These are phyloP conservation scores for Sclerotinia nivalis DNA, from an alignment of 2,329 filamentous ascomycete species.

Conservation along the genomic window DNA sequence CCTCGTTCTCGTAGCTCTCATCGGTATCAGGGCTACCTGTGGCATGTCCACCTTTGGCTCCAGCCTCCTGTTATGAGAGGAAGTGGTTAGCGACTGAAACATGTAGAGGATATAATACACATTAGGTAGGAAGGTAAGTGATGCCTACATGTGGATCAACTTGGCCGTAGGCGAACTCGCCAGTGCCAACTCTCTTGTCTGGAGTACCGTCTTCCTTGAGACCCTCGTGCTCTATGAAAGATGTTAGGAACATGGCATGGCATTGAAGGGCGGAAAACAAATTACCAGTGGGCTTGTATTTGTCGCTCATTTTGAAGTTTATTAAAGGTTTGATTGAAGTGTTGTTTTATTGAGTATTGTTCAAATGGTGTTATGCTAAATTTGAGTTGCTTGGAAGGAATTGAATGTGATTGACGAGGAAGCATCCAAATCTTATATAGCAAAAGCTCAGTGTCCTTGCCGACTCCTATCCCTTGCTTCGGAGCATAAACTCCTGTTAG, in stretches of 20 bases:
- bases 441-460: neutral
- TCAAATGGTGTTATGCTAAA: neutral
- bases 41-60: neutral
- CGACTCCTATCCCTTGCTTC: neutral
- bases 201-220: constrained; percentile 47
- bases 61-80: neutral
- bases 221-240: constrained; percentile 44
- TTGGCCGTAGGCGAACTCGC: constrained; percentile 26
- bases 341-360: neutral
- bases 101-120: neutral
- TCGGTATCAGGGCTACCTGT: neutral
- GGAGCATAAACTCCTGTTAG: neutral
- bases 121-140: constrained; percentile 12
- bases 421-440: constrained; percentile 6
- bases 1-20: neutral
- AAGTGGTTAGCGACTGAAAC: constrained; percentile 1
- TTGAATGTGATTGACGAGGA: neutral
- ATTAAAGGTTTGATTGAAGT: constrained; percentile 6
- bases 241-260: neutral
- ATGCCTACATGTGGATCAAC: constrained; percentile 11
- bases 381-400: neutral
- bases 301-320: constrained; percentile 27
- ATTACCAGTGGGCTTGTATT: constrained; percentile 30
- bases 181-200: constrained; percentile 46
- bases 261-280: neutral